Base-by-base conservation (phyloP, 208 protist species). In the Acanthamoeba sp. region DNA sequence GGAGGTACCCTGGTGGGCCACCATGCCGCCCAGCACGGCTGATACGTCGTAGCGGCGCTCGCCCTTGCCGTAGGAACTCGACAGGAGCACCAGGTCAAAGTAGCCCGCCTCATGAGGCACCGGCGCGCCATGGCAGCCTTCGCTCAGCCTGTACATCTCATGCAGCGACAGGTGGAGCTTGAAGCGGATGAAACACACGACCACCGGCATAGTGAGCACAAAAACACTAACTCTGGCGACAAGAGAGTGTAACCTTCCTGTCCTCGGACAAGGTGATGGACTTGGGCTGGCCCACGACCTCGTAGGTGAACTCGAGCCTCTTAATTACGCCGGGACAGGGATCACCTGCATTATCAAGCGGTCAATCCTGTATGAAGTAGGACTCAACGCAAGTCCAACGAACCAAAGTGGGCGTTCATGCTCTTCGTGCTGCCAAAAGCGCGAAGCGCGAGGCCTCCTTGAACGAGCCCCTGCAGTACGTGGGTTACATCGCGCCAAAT, bases 391-490 rank as follows among this genome's bases (percentile, higher is more conserved):
- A n/a, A 7, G 18, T 16, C 45, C n/a, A n/a, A n/a, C 48, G 82
- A n/a, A 89, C 82, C 82, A 36, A 89, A 89, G 29, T 24, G 50
- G 34, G 24, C 22, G 48, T 89, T 89, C 82, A 89, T 89, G 82
- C 82, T 48, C 7, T 22, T 12, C 4, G 7, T 62, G 45, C 4
- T 9, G 18, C 55, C 34, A 45, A 89, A 64, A 20, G 36, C n/a
- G 82, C 62, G n/a, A 20, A 89, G 36, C 55, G 82, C n/a, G 82
- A 89, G 82, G 82, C 82, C 55, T 27, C 82, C 82, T 32, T 64
- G 45, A 2, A 89, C 82, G 45, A 89, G 29, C 38, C 22, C 24
- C 48, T 89, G 82, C 5, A 89, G 82, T 6, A 62, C 36, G 82
- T 29, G 20, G 9, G 82, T 89, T n/a, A 89, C 82, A 32, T 89